Conservation (phyloP, 2,329 filamentous ascomycete species). For the Lachnellula subtilissima region DNA sequence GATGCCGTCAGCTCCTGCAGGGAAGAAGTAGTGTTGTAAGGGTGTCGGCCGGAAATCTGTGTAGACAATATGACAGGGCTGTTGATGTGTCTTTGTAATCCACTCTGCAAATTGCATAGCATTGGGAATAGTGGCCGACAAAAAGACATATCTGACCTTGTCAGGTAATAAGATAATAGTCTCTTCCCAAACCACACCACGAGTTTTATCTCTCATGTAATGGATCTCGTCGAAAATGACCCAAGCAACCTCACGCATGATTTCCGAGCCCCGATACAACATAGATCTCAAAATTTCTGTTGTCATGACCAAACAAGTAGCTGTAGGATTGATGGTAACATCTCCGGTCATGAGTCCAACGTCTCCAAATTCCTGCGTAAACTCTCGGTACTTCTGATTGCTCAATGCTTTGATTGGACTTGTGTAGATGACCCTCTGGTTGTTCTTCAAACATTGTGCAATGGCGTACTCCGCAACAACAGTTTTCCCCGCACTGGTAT, state of each 20-base stretch:
- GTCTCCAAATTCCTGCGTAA: constrained; percentile 91
- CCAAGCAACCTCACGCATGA: constrained; percentile 99
- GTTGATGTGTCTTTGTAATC: constrained; percentile 96
- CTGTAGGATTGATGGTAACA: constrained; percentile 98
- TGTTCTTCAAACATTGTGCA: constrained; percentile 92
- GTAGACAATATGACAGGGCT: constrained; percentile 98
- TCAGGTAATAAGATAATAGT: constrained; percentile 97
- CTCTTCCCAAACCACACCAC: constrained; percentile 98
- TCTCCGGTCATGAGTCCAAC: constrained; percentile 98
- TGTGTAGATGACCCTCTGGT: constrained; percentile 98
- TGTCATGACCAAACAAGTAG: constrained; percentile 97
- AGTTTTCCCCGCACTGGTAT: constrained; percentile 96
- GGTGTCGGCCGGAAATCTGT: constrained; percentile 97
- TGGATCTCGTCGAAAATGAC: constrained; percentile 98
- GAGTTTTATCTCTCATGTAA: constrained; percentile 90
- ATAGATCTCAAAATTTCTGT: constrained; percentile 98
- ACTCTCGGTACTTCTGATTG: constrained; percentile 98
- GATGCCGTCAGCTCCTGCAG: constrained; percentile 85
- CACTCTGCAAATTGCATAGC: constrained; percentile 99
- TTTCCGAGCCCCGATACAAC: constrained; percentile 96
- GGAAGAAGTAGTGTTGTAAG: constrained; percentile 96
- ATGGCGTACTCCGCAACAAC: constrained; percentile 98
- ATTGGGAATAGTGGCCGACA: constrained; percentile 97
- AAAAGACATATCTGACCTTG: constrained; percentile 97
- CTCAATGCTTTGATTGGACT: constrained; percentile 98